These are phyloP conservation scores for Paraphoma chrysanthemicola DNA, from an alignment of 2,329 filamentous ascomycete genomes.

Conservation along the genomic window DNA sequence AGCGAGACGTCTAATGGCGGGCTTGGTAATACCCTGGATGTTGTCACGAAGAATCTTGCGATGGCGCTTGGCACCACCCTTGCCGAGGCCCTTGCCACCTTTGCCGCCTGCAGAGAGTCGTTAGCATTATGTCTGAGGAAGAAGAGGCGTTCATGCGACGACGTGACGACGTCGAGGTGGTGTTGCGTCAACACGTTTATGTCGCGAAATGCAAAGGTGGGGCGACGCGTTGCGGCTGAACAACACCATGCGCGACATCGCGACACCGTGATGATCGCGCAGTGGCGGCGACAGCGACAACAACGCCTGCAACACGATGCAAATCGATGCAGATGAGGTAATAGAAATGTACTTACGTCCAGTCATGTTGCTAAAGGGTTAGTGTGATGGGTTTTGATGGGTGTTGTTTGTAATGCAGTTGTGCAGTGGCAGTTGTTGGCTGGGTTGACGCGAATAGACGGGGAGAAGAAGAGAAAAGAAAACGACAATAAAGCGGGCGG, in stretches of 20 bases:
- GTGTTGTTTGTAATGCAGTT: constrained; percentile 4
- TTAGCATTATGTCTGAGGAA: constrained; percentile 36
- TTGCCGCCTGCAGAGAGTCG: constrained; percentile 55
- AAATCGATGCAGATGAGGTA: constrained; percentile 14
- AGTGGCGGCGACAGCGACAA: constrained; percentile 17
- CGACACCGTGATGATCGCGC: background rate
- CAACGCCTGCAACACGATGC: constrained; percentile 17
- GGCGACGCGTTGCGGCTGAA: constrained; percentile 25
- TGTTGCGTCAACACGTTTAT: constrained; percentile 4
- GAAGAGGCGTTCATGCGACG: constrained; percentile 21
- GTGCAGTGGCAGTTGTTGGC: constrained; percentile 9
- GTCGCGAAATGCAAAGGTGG: constrained; percentile 13
- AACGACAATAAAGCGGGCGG: constrained; percentile 20
- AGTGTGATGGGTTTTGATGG: constrained; percentile 29
- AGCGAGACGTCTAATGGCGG: constrained; percentile 61
- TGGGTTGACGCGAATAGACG: constrained; percentile 16
- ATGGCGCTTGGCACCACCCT: constrained; percentile 62
- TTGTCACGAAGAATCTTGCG: constrained; percentile 64
- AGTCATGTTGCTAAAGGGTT: constrained; percentile 49
- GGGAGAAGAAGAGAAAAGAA: constrained; percentile 23
- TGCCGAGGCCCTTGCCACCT: constrained; percentile 63
- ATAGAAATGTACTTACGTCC: constrained; percentile 48
- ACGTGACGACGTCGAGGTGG: constrained; percentile 17
- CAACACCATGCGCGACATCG: constrained; percentile 29
- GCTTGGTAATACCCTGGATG: constrained; percentile 64